Percentiles rank a stretch among this genome's conserved stretches.
phyloP scores from a whole-genome alignment of 768 basidiomycete genomes.

The Mycena polygramma region DNA sequence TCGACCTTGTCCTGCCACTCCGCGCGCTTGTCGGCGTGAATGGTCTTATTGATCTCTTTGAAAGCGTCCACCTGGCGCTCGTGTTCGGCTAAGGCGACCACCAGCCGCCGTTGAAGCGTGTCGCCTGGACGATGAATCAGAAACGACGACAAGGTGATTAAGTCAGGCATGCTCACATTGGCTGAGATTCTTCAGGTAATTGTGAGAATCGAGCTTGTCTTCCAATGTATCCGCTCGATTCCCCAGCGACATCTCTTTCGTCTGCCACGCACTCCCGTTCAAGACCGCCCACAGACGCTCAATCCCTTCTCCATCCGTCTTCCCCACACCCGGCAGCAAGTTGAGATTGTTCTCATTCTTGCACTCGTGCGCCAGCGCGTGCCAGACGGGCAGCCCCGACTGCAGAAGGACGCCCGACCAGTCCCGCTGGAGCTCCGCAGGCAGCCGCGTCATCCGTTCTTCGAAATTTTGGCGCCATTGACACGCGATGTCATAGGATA shows the following conservation, averaged over 20 bases:
- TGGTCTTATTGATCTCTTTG: background rate
- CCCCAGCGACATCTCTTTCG: background rate
- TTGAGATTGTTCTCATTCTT: slow-evolving; percentile 31
- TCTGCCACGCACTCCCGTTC: slow-evolving; percentile 39
- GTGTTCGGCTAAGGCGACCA: background rate
- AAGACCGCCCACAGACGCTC: slow-evolving; percentile 47
- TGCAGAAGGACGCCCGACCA: background rate
- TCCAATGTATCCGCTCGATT: background rate
- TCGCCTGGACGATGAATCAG: background rate
- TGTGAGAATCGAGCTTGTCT: background rate
- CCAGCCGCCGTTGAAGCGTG: background rate
- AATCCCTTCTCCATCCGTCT: slow-evolving; percentile 22
- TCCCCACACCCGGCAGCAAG: slow-evolving; percentile 28
- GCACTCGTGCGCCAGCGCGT: slow-evolving; percentile 14
- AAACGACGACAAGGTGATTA: no score
- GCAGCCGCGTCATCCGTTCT: slow-evolving; percentile 8
- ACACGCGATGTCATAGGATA: slow-evolving; percentile 45
- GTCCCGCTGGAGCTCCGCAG: background rate
- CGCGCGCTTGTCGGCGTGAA: background rate
- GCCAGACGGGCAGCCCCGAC: slow-evolving; percentile 34
- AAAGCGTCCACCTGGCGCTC: background rate
- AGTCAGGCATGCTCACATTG: background rate
- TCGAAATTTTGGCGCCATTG: slow-evolving; percentile 37
- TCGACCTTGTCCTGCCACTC: background rate
- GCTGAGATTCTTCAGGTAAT: background rate